phyloP scores from a whole-genome alignment of 805 yeast species.

The Diddensiella caesifluorescens region DNA sequence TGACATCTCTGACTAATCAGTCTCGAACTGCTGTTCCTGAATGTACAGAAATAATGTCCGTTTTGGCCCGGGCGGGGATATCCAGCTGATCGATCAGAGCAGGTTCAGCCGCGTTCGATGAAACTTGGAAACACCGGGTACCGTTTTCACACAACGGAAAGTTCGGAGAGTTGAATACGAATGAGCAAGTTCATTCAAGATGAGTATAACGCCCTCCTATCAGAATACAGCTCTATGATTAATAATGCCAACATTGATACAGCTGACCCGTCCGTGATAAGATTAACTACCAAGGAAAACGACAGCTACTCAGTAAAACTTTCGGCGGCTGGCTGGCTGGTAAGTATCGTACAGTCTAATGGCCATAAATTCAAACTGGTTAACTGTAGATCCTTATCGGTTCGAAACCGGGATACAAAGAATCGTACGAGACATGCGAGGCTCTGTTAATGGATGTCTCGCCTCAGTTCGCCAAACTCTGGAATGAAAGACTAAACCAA shows the following conservation, averaged over 20 bases:
- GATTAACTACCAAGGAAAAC: constrained; percentile 20
- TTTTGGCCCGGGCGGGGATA: no score
- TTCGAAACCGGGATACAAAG: not conserved
- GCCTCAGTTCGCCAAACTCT: constrained; percentile 21
- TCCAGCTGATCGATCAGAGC: no score
- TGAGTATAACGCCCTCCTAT: constrained; percentile 10
- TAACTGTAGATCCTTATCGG: not conserved
- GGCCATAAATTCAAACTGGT: not conserved
- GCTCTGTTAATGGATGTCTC: constrained; percentile 27
- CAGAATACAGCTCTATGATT: constrained; percentile 12
- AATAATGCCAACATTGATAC: not conserved
- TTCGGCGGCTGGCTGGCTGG: constrained; percentile 11
- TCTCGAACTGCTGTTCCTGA: no score
- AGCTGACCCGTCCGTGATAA: not conserved
- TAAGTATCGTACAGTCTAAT: not conserved
- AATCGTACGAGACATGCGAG: constrained; percentile 30
- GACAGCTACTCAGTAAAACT: constrained; percentile 7
- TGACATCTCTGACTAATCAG: no score
- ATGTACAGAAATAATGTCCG: no score
- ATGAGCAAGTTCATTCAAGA: constrained; percentile 6
- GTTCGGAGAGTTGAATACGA: no score
- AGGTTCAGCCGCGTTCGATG: no score
- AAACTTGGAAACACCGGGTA: no score
- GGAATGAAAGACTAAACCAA: constrained; percentile 19
- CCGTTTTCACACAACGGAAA: no score